Base-by-base conservation (phyloP, 1,284 basidiomycete species). In the Boletus semigastroideus region DNA sequence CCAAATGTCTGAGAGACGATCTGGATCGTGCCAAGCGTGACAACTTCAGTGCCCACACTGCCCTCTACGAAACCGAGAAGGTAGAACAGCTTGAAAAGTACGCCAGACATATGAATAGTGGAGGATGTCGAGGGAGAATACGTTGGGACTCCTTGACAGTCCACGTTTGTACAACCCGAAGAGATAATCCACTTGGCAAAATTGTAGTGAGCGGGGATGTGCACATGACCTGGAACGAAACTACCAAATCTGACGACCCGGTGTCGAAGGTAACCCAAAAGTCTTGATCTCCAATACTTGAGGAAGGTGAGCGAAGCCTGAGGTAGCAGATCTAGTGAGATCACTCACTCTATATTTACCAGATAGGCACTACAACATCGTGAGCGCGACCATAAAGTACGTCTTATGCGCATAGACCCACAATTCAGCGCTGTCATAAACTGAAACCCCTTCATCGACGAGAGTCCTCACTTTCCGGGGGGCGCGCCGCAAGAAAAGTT, bases 61-160 rank as follows among this genome's bases (percentile, higher is more conserved):
- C 79, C 79, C 39, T 68, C 64, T 12, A 78, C 80, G 27, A 72
- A 73, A 36, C 80, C 80, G 22, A 72, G 58, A 38, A 82, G 70
- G 59, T 82, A 82, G 41, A 64, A 27, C 20, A 81, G 67, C 28
- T 63, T 60, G 58, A 82, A 82, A 10, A 63, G 58, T 2, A 50
- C 52, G 39, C 67, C 53, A 16, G 74, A 68, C 39, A 65, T 42
- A 4, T 55, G 59, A 25, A 78, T 62, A 8, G 72, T 71, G 13
- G 62, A 25, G 20, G 73, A 72, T 30, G 46, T 53, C 30, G 55
- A 48, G 20, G 60, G 51, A 19, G 61, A 67, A 53, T 68, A 77
- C 50, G 49, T 57, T 14, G 66, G 48, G 25, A 77, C 65, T 17
- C 57, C 64, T 45, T 54, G 46, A 49, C 74, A 75, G 49, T 75